These are phyloP conservation scores for Senecio squalidus DNA, from an alignment of 140 eudicot genomes.

Conservation along the genomic window DNA sequence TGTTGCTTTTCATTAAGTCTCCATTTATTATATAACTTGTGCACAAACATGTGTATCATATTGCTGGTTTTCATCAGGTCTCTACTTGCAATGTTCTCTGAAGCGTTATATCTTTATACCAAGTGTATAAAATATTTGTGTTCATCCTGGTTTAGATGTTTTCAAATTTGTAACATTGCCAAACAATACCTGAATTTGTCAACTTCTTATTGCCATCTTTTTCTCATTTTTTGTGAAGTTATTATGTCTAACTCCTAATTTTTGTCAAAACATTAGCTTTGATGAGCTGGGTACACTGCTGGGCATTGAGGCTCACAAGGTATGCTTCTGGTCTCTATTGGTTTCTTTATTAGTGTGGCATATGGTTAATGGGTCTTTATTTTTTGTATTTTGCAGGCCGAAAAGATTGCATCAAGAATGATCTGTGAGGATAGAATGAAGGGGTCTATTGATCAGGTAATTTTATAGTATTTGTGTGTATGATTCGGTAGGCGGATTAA, in stretches of 20 bases:
- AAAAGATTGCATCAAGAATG: slow-evolving; percentile 98
- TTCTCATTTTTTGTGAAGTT: too few species aligned
- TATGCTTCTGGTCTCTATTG: slow-evolving; percentile 15
- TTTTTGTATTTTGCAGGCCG: slow-evolving; percentile 56
- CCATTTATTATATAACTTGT: background rate
- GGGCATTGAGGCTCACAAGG: slow-evolving; percentile 95
- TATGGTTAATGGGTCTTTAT: too few species aligned
- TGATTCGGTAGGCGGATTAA: background rate
- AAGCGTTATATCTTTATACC: too few species aligned
- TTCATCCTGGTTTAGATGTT: too few species aligned
- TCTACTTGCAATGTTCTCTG: too few species aligned
- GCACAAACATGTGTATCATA: slow-evolving; percentile 39
- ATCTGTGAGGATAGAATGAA: slow-evolving; percentile 94
- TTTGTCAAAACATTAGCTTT: slow-evolving; percentile 44
- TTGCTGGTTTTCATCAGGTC: background rate
- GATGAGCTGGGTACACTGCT: slow-evolving; percentile 93
- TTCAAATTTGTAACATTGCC: background rate
- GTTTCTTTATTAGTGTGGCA: too few species aligned
- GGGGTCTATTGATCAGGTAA: slow-evolving; percentile 99
- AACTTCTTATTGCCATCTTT: background rate
- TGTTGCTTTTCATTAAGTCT: slow-evolving; percentile 5
- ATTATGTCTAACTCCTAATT: background rate
- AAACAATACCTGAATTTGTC: background rate
- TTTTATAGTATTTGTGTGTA: background rate
- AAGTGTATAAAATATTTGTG: too few species aligned